Evolutionary conservation across 2,329 filamentous ascomycete genomes (phyloP).

Genomic region (Clarireedia monteithiana): DNA sequence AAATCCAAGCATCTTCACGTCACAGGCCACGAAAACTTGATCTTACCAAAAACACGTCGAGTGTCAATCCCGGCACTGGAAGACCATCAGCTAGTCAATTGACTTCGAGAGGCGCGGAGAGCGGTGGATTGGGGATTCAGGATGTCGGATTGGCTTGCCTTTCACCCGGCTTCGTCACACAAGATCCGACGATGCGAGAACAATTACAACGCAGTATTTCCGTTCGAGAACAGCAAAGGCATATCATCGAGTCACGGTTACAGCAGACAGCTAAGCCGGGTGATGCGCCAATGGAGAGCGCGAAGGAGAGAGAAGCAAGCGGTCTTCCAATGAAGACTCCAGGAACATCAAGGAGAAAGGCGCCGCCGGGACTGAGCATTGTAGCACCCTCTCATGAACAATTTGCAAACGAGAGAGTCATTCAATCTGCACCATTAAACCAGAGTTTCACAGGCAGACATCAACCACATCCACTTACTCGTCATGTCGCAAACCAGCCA

Average conservation of each 20-base stretch:
- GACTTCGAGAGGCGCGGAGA: slow-evolving; percentile 60
- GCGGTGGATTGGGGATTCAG: slow-evolving; percentile 67
- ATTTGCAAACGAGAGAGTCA: slow-evolving; percentile 89
- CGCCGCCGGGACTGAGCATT: slow-evolving; percentile 85
- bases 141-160: slow-evolving; percentile 91
- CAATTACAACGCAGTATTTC: slow-evolving; percentile 90
- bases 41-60: slow-evolving; percentile 59
- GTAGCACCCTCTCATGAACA: slow-evolving; percentile 88
- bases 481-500: slow-evolving; percentile 73
- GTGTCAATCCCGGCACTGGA: slow-evolving; percentile 45
- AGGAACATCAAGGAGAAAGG: slow-evolving; percentile 66
- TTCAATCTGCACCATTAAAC: slow-evolving; percentile 90
- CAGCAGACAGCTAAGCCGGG: slow-evolving; percentile 82
- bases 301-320: slow-evolving; percentile 45
- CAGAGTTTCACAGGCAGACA: slow-evolving; percentile 93
- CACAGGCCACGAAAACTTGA: slow-evolving; percentile 73
- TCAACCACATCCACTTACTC: slow-evolving; percentile 65
- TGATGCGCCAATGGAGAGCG: slow-evolving; percentile 51
- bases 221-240: slow-evolving; percentile 86
- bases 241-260: slow-evolving; percentile 85
- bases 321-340: slow-evolving; percentile 55
- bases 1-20: slow-evolving; percentile 57
- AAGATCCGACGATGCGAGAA: slow-evolving; percentile 94
- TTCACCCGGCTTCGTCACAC: slow-evolving; percentile 90
- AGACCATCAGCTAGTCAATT: slow-evolving; percentile 61